Base-by-base conservation (phyloP, 225 moss, liverwort and hornwort species). In the Ulota crispa region DNA sequence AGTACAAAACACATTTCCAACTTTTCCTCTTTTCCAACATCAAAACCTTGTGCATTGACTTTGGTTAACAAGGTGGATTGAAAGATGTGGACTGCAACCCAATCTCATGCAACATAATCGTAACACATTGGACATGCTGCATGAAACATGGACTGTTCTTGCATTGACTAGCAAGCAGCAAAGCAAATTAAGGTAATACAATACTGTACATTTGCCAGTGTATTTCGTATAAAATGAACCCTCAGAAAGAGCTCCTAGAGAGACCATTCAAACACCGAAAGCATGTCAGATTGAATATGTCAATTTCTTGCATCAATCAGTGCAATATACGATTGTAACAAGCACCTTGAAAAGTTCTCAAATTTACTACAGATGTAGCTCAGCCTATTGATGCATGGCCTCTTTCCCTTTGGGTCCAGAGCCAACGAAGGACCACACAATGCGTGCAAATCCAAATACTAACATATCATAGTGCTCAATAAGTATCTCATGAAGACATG, bases 371-470 rank as follows among this genome's bases (percentile, higher is more conserved):
- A 50, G 18, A 50, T 50, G 50, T 18, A 50, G 50, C 50, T 50
- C 18, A 50, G 50, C 18, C 16, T 50, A 50, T 50, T 5, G 16
- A 15, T 15, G 47, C 47, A 47, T 16, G 47, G 47, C 47, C 16
- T 16, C 50, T 50, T 50, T 50, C 50, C 47, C 50, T 50, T 50
- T 50, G 2, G 50, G 50, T 18, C 18, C 50, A 50, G 50, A 50
- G 5, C 16, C 18, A 18, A 50, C 50, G 18, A 63, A 69, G 78
- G 81, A 84, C 81, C 75, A 75, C 84, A 87, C 84, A 87, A 84
- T 82, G 84, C 59, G 81, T 87, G 87, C 84, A 79, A 77, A 53
- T 80, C 80, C 75, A 21, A 32, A 63, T 57, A 70, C 21, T 37
- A 37, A 28, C 64, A 64, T 52, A 69, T 74, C 56, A 61, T 56